Evolutionary conservation across 768 basidiomycete genomes (phyloP).

Genomic region (Boletellus ananas): DNA sequence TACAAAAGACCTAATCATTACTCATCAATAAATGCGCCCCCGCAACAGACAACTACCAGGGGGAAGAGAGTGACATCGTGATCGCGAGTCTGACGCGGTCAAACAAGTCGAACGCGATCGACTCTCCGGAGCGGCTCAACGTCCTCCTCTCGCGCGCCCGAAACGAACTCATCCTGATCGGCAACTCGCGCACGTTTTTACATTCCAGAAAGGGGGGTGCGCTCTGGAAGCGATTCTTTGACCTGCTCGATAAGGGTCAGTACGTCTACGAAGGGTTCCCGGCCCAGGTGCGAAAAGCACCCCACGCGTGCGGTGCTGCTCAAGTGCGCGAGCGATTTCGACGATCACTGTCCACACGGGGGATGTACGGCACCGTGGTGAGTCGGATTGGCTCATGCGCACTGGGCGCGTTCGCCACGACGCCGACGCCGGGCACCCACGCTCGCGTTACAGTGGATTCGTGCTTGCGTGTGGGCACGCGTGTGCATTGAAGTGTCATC

Average conservation of each 20-base stretch:
- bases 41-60: constrained; percentile 67
- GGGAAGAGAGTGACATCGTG: constrained; percentile 70
- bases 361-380: constrained; percentile 61
- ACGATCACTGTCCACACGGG: constrained; percentile 52
- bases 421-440: no score
- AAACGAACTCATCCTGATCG: constrained; percentile 60
- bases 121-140: constrained; percentile 62
- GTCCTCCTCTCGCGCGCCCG: constrained; percentile 68
- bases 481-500: constrained; percentile 63
- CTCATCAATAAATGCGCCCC: no score
- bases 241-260: constrained; percentile 7
- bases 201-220: constrained; percentile 11
- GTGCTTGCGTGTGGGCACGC: constrained; percentile 33
- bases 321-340: constrained; percentile 45
- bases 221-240: constrained; percentile 14
- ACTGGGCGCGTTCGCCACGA: no score
- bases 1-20: no score
- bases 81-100: constrained; percentile 58
- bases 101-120: constrained; percentile 53
- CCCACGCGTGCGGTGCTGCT: constrained; percentile 40
- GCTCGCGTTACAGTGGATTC: constrained; percentile 12
- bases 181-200: constrained; percentile 57
- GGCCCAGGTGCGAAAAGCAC: constrained; percentile 52
- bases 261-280: constrained; percentile 41
- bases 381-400: constrained; percentile 3